Percentiles rank a stretch among this genome's conserved stretches.
phyloP scores from a whole-genome alignment of 495 filamentous ascomycete species.

The Neurospora cerealis region DNA sequence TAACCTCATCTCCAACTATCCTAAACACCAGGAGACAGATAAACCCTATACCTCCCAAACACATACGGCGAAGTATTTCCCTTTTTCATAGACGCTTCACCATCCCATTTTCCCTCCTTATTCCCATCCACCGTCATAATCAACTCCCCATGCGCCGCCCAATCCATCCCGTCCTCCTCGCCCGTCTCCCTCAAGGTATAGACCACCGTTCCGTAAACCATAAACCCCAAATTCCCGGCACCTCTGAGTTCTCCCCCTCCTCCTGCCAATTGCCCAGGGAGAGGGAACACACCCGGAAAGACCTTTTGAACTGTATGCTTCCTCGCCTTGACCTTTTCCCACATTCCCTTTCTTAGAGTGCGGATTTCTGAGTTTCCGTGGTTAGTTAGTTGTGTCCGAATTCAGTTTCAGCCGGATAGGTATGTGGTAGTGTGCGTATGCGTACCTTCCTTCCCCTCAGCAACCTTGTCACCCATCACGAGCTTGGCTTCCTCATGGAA shows the following conservation, averaged over 20 bases:
- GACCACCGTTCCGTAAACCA: slow-evolving; percentile 22
- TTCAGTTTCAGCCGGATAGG: no score
- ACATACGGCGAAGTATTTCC: background rate
- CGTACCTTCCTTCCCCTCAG: slow-evolving; percentile 23
- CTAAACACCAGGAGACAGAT: background rate
- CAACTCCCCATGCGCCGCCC: slow-evolving; percentile 15
- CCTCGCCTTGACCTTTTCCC: slow-evolving; percentile 18
- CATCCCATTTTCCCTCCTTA: no score
- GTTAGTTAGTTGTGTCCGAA: no score
- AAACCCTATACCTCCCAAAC: background rate
- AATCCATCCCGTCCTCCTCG: slow-evolving; percentile 2
- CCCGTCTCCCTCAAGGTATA: slow-evolving; percentile 11
- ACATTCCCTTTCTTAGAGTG: slow-evolving; percentile 14
- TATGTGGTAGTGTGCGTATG: background rate
- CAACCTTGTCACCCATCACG: slow-evolving; percentile 21
- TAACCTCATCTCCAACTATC: background rate
- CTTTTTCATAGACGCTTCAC: background rate
- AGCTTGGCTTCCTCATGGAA: slow-evolving; percentile 26
- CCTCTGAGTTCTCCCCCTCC: background rate
- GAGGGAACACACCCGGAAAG: slow-evolving; percentile 20
- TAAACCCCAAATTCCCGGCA: slow-evolving; percentile 11
- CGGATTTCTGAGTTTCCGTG: slow-evolving; percentile 7
- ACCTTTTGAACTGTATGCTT: slow-evolving; percentile 22
- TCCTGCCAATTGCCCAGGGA: background rate
- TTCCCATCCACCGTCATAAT: background rate